Conservation (phyloP, 148 eudicot genomes). For the Suaeda aralocaspica region DNA sequence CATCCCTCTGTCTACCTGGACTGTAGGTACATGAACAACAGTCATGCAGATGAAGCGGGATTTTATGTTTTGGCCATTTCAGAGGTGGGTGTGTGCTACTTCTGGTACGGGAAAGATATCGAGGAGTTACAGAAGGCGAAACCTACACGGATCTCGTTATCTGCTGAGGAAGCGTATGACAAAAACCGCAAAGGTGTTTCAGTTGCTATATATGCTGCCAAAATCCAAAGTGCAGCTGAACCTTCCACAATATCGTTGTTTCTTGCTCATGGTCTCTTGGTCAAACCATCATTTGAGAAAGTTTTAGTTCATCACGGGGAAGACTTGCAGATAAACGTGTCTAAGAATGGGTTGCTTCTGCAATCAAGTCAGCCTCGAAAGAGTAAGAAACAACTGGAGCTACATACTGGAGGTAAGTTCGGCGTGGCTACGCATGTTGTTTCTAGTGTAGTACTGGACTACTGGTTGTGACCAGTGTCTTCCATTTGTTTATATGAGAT, state of each 20-base stretch:
- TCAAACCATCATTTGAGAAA: slow-evolving; percentile 87
- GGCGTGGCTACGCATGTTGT: not conserved
- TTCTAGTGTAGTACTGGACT: not conserved
- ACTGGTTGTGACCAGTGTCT: not conserved
- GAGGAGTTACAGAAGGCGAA: slow-evolving; percentile 59
- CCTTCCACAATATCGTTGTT: slow-evolving; percentile 51
- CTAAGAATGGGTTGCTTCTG: slow-evolving; percentile 64
- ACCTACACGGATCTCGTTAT: slow-evolving; percentile 57
- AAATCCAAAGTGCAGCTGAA: slow-evolving; percentile 46
- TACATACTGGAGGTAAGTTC: slow-evolving; percentile 54
- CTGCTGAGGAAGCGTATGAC: slow-evolving; percentile 36
- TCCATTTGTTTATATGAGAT: not conserved
- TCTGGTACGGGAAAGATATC: slow-evolving; percentile 68
- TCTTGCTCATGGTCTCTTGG: slow-evolving; percentile 70
- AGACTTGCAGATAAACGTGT: slow-evolving; percentile 51
- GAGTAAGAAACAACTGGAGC: slow-evolving; percentile 45
- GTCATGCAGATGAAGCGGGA: slow-evolving; percentile 42
- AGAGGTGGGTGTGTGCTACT: slow-evolving; percentile 78
- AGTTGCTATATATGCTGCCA: slow-evolving; percentile 71
- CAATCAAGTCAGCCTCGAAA: slow-evolving; percentile 53
- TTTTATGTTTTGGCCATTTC: slow-evolving; percentile 75
- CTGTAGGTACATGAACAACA: slow-evolving; percentile 37
- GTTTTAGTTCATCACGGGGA: slow-evolving; percentile 58
- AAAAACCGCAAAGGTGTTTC: slow-evolving; percentile 46
- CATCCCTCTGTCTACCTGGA: slow-evolving; percentile 86